These are phyloP conservation scores for Oligophagozyma castellii DNA, from an alignment of 1,139 yeast genomes.

Conservation along the genomic window DNA sequence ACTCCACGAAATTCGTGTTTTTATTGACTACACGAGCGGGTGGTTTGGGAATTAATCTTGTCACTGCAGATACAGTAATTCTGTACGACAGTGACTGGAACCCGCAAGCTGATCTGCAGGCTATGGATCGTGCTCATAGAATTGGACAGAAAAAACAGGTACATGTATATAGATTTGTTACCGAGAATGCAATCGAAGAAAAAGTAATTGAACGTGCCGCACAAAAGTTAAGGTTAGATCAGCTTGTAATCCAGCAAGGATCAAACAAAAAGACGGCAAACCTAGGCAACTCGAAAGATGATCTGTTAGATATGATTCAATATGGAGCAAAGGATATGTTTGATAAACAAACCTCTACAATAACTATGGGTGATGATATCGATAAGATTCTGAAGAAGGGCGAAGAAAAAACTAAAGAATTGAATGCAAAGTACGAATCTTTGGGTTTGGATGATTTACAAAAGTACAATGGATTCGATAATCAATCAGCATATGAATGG, in stretches of 20 bases:
- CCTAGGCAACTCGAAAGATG: constrained; percentile 48
- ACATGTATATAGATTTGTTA: constrained; percentile 77
- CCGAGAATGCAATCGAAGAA: constrained; percentile 94
- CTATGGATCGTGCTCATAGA: constrained; percentile 98
- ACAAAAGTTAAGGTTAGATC: constrained; percentile 83
- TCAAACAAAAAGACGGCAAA: constrained; percentile 24
- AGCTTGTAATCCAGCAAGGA: constrained; percentile 89
- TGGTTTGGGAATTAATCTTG: constrained; percentile 88
- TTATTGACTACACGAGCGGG: constrained; percentile 96
- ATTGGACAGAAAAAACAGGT: constrained; percentile 97
- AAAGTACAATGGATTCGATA: constrained; percentile 43
- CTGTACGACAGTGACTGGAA: constrained; percentile 96
- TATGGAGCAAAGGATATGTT: constrained; percentile 63
- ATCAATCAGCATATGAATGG: constrained; percentile 91
- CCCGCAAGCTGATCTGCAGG: constrained; percentile 97
- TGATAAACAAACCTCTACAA: constrained; percentile 20
- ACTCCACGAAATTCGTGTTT: constrained; percentile 71
- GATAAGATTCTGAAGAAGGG: constrained; percentile 50
- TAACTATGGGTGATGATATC: constrained; percentile 33
- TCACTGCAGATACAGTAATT: constrained; percentile 84
- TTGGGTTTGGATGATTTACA: constrained; percentile 66
- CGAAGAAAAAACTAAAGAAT: constrained; percentile 47
- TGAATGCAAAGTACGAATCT: constrained; percentile 50
- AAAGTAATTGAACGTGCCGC: constrained; percentile 93
- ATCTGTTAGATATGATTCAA: constrained; percentile 66